These are phyloP conservation scores for Articulospora tetracladia DNA, from an alignment of 495 filamentous ascomycete species.

Conservation along the genomic window DNA sequence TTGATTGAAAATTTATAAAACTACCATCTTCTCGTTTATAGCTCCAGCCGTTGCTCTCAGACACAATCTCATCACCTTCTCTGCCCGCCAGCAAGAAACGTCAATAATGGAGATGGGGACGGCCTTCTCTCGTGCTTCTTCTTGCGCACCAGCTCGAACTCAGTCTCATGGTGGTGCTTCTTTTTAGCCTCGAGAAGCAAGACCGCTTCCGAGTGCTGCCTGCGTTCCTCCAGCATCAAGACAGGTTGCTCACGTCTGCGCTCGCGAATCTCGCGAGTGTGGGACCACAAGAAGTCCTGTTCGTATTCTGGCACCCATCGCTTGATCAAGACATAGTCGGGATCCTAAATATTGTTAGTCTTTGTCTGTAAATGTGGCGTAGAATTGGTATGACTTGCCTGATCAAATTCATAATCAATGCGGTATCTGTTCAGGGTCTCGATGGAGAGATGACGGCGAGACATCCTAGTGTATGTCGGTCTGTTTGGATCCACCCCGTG, in stretches of 20 bases:
- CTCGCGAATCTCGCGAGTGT: constrained; percentile 62
- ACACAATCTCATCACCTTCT: constrained; percentile 4
- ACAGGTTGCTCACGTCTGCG: constrained; percentile 13
- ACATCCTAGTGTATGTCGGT: constrained; percentile 55
- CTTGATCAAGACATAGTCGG: constrained; percentile 73
- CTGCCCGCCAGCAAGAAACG: constrained; percentile 23
- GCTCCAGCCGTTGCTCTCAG: neutral
- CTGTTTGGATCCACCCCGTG: constrained; percentile 32
- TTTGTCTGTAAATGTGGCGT: neutral
- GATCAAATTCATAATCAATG: constrained; percentile 50
- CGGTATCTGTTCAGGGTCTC: constrained; percentile 46
- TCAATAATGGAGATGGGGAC: constrained; percentile 25
- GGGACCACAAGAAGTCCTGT: constrained; percentile 68
- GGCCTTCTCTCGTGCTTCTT: constrained; percentile 24
- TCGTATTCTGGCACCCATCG: constrained; percentile 69
- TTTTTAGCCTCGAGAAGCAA: constrained; percentile 16
- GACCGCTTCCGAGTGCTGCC: neutral
- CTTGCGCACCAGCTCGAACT: constrained; percentile 26
- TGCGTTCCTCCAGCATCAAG: neutral
- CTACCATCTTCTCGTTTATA: neutral
- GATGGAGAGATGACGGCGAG: constrained; percentile 50
- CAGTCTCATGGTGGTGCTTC: constrained; percentile 21
- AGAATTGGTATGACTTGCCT: constrained; percentile 30
- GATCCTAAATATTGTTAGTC: constrained; percentile 45
- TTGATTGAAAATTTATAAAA: constrained; percentile 2